Evolutionary conservation across 257 asterid genomes (phyloP).

Genomic region (Primulina eburnea): DNA sequence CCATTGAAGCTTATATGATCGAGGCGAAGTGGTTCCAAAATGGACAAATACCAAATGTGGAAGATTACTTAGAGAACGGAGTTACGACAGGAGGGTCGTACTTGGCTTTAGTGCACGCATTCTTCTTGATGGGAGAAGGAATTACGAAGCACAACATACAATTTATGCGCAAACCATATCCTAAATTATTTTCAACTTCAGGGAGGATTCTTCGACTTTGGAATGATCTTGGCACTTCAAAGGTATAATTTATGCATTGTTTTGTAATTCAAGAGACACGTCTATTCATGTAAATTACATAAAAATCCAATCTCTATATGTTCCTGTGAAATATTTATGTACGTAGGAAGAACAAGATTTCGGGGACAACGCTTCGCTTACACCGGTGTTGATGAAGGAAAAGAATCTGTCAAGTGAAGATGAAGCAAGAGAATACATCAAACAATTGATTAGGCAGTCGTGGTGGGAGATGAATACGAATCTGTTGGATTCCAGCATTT

Average conservation of each 20-base stretch:
- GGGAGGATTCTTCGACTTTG: conserved; percentile 32
- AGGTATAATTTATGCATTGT: not conserved
- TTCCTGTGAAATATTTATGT: not conserved
- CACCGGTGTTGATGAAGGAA: conserved; percentile 17
- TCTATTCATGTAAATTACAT: too few species aligned
- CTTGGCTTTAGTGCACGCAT: conserved; percentile 30
- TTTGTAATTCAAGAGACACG: too few species aligned
- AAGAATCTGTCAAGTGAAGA: conserved; percentile 7
- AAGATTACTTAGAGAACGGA: conserved; percentile 25
- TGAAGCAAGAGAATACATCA: not conserved
- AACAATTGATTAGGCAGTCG: not conserved
- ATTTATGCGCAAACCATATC: conserved; percentile 22
- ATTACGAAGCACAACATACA: conserved; percentile 15
- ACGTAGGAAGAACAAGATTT: conserved; percentile 21
- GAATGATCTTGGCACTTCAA: conserved; percentile 31
- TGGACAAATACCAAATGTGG: conserved; percentile 20
- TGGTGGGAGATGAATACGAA: not conserved
- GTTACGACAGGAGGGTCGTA: conserved; percentile 28
- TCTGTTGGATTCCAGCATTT: not conserved
- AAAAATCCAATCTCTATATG: too few species aligned
- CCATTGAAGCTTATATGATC: conserved; percentile 24
- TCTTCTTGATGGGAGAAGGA: conserved; percentile 27
- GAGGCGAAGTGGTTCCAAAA: conserved; percentile 26
- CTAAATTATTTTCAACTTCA: conserved; percentile 22
- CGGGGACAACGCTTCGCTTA: conserved; percentile 22